These are phyloP conservation scores for Leccinum fibrillosum DNA, from an alignment of 768 basidiomycete species.

Conservation along the genomic window DNA sequence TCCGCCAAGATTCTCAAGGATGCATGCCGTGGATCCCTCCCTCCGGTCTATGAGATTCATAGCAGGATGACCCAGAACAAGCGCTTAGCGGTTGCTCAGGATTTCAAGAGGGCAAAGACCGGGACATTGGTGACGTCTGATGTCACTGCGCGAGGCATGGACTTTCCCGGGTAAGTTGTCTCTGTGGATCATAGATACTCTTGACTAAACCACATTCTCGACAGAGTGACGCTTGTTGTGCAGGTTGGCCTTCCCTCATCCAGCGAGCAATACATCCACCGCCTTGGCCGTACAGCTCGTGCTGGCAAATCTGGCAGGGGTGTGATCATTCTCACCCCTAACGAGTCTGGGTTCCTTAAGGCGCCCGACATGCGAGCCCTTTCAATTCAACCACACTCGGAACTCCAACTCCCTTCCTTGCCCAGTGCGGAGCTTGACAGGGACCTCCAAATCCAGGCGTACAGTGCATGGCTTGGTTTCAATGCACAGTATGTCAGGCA, in stretches of 20 bases:
- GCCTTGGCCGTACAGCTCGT: constrained; percentile 75
- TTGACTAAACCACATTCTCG: constrained; percentile 3
- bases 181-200: background rate
- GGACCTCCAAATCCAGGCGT: constrained; percentile 47
- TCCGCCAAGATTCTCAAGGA: constrained; percentile 34
- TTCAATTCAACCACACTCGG: constrained; percentile 34
- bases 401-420: constrained; percentile 27
- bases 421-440: constrained; percentile 27
- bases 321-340: constrained; percentile 50
- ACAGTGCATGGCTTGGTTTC: constrained; percentile 56
- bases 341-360: constrained; percentile 48
- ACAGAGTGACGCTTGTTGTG: constrained; percentile 54
- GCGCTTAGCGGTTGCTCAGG: constrained; percentile 47
- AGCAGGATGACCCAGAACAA: constrained; percentile 50
- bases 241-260: constrained; percentile 66
- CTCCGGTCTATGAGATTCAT: constrained; percentile 53
- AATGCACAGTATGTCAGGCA: constrained; percentile 42
- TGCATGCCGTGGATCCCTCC: constrained; percentile 27
- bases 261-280: constrained; percentile 76
- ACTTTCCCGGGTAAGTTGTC: constrained; percentile 52
- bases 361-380: constrained; percentile 38
- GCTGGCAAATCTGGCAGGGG: constrained; percentile 65
- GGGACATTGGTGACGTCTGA: constrained; percentile 53
- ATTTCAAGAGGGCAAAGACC: constrained; percentile 43
- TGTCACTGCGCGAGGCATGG: constrained; percentile 64